Base-by-base conservation (phyloP, 106 monocot genomes). In the Allium sativum region DNA sequence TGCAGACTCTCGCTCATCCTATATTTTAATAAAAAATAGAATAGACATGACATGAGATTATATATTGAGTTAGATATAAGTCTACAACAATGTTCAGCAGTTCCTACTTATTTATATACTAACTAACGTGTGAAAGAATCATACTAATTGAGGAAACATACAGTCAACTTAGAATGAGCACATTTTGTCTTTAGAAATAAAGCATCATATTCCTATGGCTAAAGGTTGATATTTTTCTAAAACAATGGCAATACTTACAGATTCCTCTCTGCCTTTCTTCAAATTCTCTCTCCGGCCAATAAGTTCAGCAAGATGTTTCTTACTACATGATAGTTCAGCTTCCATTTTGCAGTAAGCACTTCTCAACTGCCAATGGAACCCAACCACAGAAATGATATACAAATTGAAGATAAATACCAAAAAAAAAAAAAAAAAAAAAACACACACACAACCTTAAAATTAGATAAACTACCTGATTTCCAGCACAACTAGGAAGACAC, bases 261-360 rank as follows among this genome's bases (percentile, higher is more conserved):
- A 94, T 65, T 94, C 86, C 67, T 94, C 94, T 59, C 90, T 89
- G 55, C 94, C 94, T 75, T 72, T 86, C 68, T 86, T 95, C 70
- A 95, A 76, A 67, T 61, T 80, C 57, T 84, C 86, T 74, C 81
- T 81, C 70, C 90, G 81, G 68, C 84, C 81, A 68, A 71, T 44
- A 54, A 90, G 83, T 66, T 95, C 94, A 13, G 64, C 61, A 64
- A 74, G 69, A 17, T 73, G 74, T 63, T 82, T 87, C 66, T 57
- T 74, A 70, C 84, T 63, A 21, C 48, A 79, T 47, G 61, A 66
- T 56, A 95, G 77, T 71, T 95, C 86, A 69, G 84, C 77, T 62
- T 95, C 79, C 42, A 95, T 79, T 65, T 90, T 95, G 61, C 41
- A 69, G 53, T 69, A 58, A 71, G 78, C 77, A 62, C 67, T 90